phyloP scores from a whole-genome alignment of 371 early-diverging fungal species.

The Massospora cicadina region DNA sequence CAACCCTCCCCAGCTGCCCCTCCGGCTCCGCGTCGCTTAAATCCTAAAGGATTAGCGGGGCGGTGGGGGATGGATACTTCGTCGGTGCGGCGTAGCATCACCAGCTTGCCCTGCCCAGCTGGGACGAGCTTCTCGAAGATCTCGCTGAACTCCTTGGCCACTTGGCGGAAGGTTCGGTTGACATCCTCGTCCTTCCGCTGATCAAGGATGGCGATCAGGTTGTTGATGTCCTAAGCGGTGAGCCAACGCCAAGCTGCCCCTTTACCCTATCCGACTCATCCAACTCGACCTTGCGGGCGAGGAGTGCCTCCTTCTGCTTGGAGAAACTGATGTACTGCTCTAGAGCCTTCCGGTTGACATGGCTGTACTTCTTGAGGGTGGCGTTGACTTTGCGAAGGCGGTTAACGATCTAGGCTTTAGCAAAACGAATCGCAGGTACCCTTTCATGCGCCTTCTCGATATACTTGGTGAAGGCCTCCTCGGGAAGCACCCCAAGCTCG shows the following conservation, averaged over 20 bases:
- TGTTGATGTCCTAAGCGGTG: slow-evolving; percentile 42
- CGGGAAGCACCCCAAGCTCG: slow-evolving; percentile 90
- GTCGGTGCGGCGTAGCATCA: slow-evolving; percentile 57
- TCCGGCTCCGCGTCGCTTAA: not conserved
- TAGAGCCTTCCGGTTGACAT: slow-evolving; percentile 95
- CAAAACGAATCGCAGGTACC: slow-evolving; percentile 16
- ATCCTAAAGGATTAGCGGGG: not conserved
- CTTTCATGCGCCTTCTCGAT: slow-evolving; percentile 24
- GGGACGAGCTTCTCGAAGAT: slow-evolving; percentile 88
- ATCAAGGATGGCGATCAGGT: slow-evolving; percentile 77
- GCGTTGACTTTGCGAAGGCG: slow-evolving; percentile 69
- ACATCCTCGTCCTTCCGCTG: slow-evolving; percentile 93
- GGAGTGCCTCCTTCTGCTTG: slow-evolving; percentile 67
- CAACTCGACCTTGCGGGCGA: slow-evolving; percentile 64
- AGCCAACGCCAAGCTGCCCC: not conserved
- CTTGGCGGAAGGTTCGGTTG: slow-evolving; percentile 85
- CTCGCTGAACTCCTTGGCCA: slow-evolving; percentile 65
- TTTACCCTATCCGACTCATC: slow-evolving; percentile 54
- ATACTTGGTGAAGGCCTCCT: slow-evolving; percentile 74
- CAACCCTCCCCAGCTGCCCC: slow-evolving; percentile 3
- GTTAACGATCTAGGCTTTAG: slow-evolving; percentile 31
- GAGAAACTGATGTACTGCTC: slow-evolving; percentile 91
- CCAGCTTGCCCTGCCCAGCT: slow-evolving; percentile 64
- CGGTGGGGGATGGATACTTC: slow-evolving; percentile 20
- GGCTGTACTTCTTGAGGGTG: slow-evolving; percentile 63